Evolutionary conservation across 2,329 filamentous ascomycete genomes (phyloP).

Genomic region (Trichoderma gracile): DNA sequence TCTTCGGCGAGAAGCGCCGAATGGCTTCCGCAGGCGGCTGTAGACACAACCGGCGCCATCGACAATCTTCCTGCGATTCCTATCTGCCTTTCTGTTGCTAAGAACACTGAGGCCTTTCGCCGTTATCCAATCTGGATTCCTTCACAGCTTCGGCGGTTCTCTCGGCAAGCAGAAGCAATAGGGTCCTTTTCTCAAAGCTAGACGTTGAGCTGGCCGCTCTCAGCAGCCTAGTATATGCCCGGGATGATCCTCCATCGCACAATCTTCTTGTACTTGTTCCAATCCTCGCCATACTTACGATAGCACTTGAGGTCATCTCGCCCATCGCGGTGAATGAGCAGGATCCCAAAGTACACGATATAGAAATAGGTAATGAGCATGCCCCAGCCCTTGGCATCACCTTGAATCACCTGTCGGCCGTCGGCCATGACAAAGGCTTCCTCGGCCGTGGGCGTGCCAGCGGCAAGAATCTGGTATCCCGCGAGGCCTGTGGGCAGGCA

Average conservation of each 20-base stretch:
- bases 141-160: conserved; percentile 4
- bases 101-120: neutral
- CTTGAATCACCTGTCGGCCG: conserved; percentile 67
- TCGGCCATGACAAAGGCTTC: conserved; percentile 59
- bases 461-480: conserved; percentile 71
- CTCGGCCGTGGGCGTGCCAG: conserved; percentile 49
- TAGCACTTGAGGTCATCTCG: conserved; percentile 90
- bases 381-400: conserved; percentile 76
- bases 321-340: conserved; percentile 82
- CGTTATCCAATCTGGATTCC: neutral
- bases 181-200: neutral
- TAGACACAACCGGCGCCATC: neutral
- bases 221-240: conserved; percentile 66
- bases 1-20: conserved; percentile 21
- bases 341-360: conserved; percentile 83
- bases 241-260: conserved; percentile 84
- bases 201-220: neutral
- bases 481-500: conserved; percentile 82
- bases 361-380: conserved; percentile 94
- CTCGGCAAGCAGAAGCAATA: neutral
- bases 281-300: conserved; percentile 89
- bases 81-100: neutral
- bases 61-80: neutral
- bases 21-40: conserved; percentile 9
- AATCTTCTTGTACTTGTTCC: conserved; percentile 81